phyloP scores from a whole-genome alignment of 371 early-diverging fungal species.

The Mucor racemosus region DNA sequence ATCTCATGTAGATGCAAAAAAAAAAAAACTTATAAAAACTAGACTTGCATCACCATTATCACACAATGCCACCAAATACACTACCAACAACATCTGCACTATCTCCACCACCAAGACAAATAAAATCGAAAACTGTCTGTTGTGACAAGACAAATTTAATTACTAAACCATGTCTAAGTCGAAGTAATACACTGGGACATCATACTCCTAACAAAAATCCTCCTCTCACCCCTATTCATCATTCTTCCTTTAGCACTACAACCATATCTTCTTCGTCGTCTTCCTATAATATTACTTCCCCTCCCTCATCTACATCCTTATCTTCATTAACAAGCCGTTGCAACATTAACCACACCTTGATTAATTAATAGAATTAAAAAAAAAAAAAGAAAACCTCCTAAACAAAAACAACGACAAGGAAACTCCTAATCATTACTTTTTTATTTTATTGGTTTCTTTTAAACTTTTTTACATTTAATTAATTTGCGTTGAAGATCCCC shows the following conservation, averaged over 20 bases:
- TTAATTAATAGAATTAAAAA: slow-evolving; percentile 3
- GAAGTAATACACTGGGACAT: slow-evolving; percentile 24
- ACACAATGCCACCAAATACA: background rate
- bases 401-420: background rate
- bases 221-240: background rate
- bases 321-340: background rate
- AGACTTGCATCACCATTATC: slow-evolving; percentile 1
- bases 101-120: slow-evolving; percentile 17
- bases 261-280: background rate
- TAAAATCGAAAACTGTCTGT: background rate
- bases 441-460: too few species aligned
- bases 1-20: too few species aligned
- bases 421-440: too few species aligned
- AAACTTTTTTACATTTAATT: too few species aligned
- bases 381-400: background rate
- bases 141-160: background rate
- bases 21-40: background rate
- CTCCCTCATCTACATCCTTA: background rate
- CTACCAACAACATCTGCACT: slow-evolving; percentile 3
- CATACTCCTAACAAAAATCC: background rate
- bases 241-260: slow-evolving; percentile 7
- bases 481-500: too few species aligned
- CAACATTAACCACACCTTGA: slow-evolving; percentile 2
- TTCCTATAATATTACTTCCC: background rate
- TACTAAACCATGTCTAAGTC: slow-evolving; percentile 12